Base-by-base conservation (phyloP, 2,329 filamentous ascomycete species). In the Ophiostoma sp. region DNA sequence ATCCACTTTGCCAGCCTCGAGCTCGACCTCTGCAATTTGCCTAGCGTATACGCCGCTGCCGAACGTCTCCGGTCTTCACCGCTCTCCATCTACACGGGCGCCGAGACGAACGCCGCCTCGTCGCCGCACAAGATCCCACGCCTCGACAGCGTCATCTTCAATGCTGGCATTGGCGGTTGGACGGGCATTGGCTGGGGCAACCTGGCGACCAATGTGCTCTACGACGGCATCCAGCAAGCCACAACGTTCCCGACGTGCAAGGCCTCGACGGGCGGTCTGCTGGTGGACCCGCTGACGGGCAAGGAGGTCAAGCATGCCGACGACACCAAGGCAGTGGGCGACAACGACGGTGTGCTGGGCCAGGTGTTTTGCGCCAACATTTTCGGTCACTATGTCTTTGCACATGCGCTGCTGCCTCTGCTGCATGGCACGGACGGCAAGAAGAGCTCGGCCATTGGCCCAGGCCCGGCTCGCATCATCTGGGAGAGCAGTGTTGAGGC, bases 351-450 rank as follows among this genome's bases (percentile, higher is more conserved):
- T 0, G 83, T 85, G 5, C 84, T 99, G 0, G 95, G 94, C 2
- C 87, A 93, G 77, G 90, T 97, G 22, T 99, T 98, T 80, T 92
- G 91, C 80, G 92, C 95, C 69, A 98, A 98, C 79, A 88, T 97
- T 39, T 98, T 99, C 80, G 96, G 96, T 0, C 96, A 99, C 83
- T 98, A 99, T 80, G 84, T 98, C 79, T 89, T 99, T 31, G 89
- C 89, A 19, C 95, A 97, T 81, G 90, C 91, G 79, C 87, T 98
- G 12, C 87, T 92, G 77, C 92, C 93, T 0, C 85, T 98, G 12
- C 87, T 99, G 77, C 57, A 36, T 11, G 66, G 39, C 1, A 31
- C 50, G 83, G 84, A 78, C 78, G 31, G 55, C 42, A 76, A 82
- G 73, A 17, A 8, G 11, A 19, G 31, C 22, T 39, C 59, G 19